Conservation (phyloP, 2,329 filamentous ascomycete genomes). For the Diplodia seriata region DNA sequence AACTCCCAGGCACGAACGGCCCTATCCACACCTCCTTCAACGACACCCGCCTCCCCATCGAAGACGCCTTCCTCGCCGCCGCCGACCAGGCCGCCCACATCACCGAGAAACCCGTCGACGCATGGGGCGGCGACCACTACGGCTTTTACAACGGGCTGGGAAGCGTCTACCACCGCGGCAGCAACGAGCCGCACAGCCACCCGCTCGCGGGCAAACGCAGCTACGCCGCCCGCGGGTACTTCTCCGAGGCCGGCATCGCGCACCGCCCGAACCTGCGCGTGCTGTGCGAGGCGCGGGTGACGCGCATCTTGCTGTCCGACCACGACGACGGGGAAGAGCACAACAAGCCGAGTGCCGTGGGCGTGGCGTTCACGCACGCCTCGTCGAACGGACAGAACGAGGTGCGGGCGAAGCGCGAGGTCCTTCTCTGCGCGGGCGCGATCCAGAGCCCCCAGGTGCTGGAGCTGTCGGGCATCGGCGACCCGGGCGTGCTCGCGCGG, state of each 20-base stretch:
- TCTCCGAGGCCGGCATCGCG: neutral
- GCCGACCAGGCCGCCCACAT: conserved; percentile 40
- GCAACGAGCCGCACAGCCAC: neutral
- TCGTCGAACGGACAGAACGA: neutral
- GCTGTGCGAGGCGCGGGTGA: conserved; percentile 4
- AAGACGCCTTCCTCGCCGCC: conserved; percentile 39
- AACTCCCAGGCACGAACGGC: conserved; percentile 39
- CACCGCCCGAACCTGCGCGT: neutral
- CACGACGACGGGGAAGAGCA: neutral
- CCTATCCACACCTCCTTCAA: conserved; percentile 49
- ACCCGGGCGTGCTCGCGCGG: conserved; percentile 7
- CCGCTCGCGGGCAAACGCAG: conserved; percentile 45
- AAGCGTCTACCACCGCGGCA: conserved; percentile 34
- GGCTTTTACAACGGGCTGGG: conserved; percentile 46
- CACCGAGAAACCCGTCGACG: conserved; percentile 44
- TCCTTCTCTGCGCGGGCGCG: conserved; percentile 37
- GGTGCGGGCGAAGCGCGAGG: conserved; percentile 42
- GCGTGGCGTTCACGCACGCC: neutral
- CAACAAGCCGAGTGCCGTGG: neutral
- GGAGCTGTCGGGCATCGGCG: conserved; percentile 41
- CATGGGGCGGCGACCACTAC: conserved; percentile 48
- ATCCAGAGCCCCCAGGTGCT: conserved; percentile 42
- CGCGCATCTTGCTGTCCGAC: neutral
- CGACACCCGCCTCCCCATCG: conserved; percentile 37
- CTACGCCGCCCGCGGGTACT: conserved; percentile 46